Conservation (phyloP, 495 filamentous ascomycete genomes). For the Penicillium robsamsonii region DNA sequence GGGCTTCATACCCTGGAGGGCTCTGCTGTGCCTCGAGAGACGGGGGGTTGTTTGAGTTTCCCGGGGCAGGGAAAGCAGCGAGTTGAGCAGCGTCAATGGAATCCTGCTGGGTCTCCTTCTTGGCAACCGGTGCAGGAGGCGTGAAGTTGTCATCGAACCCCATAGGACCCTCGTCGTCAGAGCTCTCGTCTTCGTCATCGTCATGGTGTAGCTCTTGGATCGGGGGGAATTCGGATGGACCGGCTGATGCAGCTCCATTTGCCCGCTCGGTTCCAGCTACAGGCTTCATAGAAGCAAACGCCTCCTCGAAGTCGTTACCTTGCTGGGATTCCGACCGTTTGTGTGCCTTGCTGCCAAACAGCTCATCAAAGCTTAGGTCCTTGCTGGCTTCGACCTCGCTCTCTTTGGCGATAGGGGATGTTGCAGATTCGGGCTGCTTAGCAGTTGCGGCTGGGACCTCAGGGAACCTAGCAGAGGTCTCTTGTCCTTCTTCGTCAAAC, state of each 20-base stretch:
- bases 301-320: conserved; percentile 50
- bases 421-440: conserved; percentile 19
- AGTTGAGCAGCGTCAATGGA: conserved; percentile 42
- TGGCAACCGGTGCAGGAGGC: conserved; percentile 55
- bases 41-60: conserved; percentile 40
- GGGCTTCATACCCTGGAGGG: conserved; percentile 63
- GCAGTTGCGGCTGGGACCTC: conserved; percentile 23
- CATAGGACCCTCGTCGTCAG: conserved; percentile 61
- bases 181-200: conserved; percentile 69
- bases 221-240: conserved; percentile 79
- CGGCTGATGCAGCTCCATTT: conserved; percentile 33
- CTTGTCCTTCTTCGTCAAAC: conserved; percentile 48
- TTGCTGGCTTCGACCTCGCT: conserved; percentile 23
- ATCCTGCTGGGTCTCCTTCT: conserved; percentile 27
- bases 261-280: conserved; percentile 19
- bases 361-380: conserved; percentile 47
- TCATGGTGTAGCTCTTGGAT: conserved; percentile 82
- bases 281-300: conserved; percentile 45
- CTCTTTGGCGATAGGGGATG: conserved; percentile 23
- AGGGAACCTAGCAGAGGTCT: conserved; percentile 26
- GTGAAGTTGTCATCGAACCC: conserved; percentile 94
- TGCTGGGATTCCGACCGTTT: conserved; percentile 59
- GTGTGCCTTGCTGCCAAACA: conserved; percentile 56
- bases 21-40: conserved; percentile 56
- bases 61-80: conserved; percentile 41